phyloP scores from a whole-genome alignment of 768 basidiomycete genomes.

The Cyclocybe cylindracea region DNA sequence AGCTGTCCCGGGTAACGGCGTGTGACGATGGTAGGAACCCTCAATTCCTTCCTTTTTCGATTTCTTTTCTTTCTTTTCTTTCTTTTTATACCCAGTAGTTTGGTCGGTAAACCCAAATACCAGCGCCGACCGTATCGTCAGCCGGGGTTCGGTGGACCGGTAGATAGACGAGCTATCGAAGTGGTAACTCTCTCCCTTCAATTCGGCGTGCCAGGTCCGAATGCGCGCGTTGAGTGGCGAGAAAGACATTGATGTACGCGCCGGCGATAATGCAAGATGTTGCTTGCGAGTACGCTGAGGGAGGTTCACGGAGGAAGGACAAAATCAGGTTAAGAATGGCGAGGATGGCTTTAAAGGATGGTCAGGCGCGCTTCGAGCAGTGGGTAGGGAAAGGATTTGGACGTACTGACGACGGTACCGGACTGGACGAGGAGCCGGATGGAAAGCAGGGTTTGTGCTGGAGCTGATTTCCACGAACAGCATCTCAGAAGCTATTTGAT shows the following conservation, averaged over 20 bases:
- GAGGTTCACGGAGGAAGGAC: conserved; percentile 3
- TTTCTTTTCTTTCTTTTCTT: too few species aligned
- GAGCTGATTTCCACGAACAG: conserved; percentile 3
- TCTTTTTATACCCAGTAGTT: too few species aligned
- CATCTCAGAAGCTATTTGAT: conserved; percentile 4
- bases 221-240: conserved; percentile 8
- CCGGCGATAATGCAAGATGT: conserved; percentile 2
- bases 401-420: conserved; percentile 4
- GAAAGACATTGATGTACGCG: conserved; percentile 7
- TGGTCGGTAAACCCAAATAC: conserved; percentile 1
- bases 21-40: too few species aligned
- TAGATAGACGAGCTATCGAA: not conserved
- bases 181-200: not conserved
- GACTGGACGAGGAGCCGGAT: conserved; percentile 5
- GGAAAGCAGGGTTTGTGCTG: not conserved
- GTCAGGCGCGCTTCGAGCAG: not conserved
- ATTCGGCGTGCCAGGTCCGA: conserved; percentile 5
- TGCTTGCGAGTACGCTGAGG: conserved; percentile 6
- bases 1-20: too few species aligned
- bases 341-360: not conserved
- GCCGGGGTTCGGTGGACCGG: not conserved
- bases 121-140: not conserved
- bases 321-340: conserved; percentile 6
- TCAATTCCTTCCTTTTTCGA: too few species aligned
- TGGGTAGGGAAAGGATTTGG: not conserved